Percentiles rank a stretch among this genome's conserved stretches.
These are phyloP conservation scores for Coemansia furcata DNA, from an alignment of 192 early-diverging fungal species.

Conservation along the genomic window DNA sequence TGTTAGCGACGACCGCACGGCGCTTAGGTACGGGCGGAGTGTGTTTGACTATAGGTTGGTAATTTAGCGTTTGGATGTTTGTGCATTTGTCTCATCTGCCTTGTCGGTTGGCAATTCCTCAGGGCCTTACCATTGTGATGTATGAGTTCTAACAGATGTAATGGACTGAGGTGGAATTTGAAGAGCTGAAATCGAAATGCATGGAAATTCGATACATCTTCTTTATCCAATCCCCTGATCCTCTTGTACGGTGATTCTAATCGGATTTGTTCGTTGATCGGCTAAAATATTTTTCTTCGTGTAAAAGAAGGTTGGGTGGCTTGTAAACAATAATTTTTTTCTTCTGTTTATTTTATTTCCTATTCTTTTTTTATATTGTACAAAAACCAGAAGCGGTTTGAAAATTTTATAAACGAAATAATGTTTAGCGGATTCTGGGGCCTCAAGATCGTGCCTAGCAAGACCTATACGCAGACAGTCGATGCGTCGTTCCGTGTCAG, in stretches of 20 bases:
- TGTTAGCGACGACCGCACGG: slow-evolving; percentile 89
- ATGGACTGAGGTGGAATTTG: not conserved
- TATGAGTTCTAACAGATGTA: not conserved
- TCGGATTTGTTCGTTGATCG: not conserved
- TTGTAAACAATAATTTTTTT: not conserved
- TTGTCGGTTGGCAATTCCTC: not conserved
- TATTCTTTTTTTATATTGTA: slow-evolving; percentile 6
- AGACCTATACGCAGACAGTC: slow-evolving; percentile 76
- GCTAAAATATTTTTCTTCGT: slow-evolving; percentile 12
- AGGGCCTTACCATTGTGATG: not conserved
- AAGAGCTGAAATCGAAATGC: not conserved
- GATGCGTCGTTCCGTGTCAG: slow-evolving; percentile 77
- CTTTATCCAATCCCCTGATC: not conserved
- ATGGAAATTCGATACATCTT: not conserved
- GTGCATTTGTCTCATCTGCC: not conserved
- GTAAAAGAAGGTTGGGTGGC: not conserved
- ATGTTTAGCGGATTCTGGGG: slow-evolving; percentile 65
- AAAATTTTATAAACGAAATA: slow-evolving; percentile 8
- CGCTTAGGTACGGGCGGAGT: slow-evolving; percentile 91
- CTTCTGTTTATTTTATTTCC: not conserved
- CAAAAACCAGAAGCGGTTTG: not conserved
- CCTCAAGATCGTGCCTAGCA: slow-evolving; percentile 66
- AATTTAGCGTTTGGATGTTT: not conserved
- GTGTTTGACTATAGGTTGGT: slow-evolving; percentile 83
- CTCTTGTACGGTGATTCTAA: slow-evolving; percentile 2